phyloP scores from a whole-genome alignment of 345 rosid genomes.

The Populus nigra region DNA sequence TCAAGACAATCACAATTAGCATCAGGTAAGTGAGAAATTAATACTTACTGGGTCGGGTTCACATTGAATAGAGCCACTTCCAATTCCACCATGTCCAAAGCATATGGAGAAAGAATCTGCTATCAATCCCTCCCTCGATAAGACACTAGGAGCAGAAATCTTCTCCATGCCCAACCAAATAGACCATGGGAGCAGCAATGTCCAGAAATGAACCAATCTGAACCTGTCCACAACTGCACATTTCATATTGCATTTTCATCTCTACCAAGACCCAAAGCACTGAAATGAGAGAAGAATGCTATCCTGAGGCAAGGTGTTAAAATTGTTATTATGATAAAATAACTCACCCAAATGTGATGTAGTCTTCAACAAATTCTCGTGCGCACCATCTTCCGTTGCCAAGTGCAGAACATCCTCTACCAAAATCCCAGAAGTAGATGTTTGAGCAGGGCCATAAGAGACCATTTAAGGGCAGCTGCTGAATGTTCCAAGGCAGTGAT shows the following conservation, averaged over 20 bases:
- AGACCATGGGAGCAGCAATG: slow-evolving; percentile 88
- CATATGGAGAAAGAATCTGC: slow-evolving; percentile 93
- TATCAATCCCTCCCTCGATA: slow-evolving; percentile 63
- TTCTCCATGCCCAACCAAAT: slow-evolving; percentile 83
- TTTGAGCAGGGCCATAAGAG: slow-evolving; percentile 78
- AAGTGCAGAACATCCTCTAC: slow-evolving; percentile 82
- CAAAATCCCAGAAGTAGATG: slow-evolving; percentile 75
- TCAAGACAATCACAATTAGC: slow-evolving; percentile 1
- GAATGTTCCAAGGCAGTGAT: slow-evolving; percentile 64
- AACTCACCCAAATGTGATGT: slow-evolving; percentile 71
- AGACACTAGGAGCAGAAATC: slow-evolving; percentile 78
- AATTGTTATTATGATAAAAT: not conserved
- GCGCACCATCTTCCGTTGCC: slow-evolving; percentile 41
- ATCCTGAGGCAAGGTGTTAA: not conserved
- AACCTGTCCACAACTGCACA: slow-evolving; percentile 93
- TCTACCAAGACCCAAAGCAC: slow-evolving; percentile 15
- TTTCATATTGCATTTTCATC: slow-evolving; percentile 31
- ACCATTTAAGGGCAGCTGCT: slow-evolving; percentile 77
- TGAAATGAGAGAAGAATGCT: not conserved
- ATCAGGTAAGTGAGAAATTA: slow-evolving; percentile 37
- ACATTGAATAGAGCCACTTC: slow-evolving; percentile 77
- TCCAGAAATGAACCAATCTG: slow-evolving; percentile 90
- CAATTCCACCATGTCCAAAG: slow-evolving; percentile 75
- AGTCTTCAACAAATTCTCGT: slow-evolving; percentile 52
- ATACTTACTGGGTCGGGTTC: slow-evolving; percentile 79